Evolutionary conservation across 1,139 yeast genomes (phyloP), one percentile per base, ranked within the genome.

Genomic region (Geotrichum australiense): DNA sequence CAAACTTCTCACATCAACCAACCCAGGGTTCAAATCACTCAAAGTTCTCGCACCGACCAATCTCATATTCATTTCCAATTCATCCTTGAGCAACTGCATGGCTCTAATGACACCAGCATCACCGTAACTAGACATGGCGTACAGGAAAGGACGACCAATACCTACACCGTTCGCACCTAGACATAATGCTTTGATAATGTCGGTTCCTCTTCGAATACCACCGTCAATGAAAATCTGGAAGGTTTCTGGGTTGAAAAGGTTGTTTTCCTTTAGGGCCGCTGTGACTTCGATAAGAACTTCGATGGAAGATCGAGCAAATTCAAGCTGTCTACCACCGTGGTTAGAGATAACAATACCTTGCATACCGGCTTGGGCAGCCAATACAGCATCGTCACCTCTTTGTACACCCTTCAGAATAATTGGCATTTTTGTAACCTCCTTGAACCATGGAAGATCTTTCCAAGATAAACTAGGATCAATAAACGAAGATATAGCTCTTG

Each of bases 31-130:
- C 49, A 89, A 68, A 33, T 86, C 80, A 36, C 70, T 73, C 16
- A 89, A 65, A 20, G 69, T 69, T 18, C 75, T 77, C 25, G 75
- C 94, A 33, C 96, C 97, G 39, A 89, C 65, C 39, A 87, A 68
- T 51, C 95, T 71, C 96, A 89, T 85, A 61, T 81, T 78, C 91
- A 86, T 83, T 49, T 74, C 77, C 59, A 89, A 62, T 59, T 89
- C 97, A 47, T 80, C 87, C 56, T 79, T 81, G 52, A 89, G 68
- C 37, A 86, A 65, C 54, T 81, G 87, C 50, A 83, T 79, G 6
- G 94, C 91, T 52, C 74, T 76, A 43, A 69, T 68, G 14, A 87
- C 95, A 47, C 96, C 96, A 6, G 71, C 78, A 49, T 74, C 86
- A 14, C 91, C 91, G 51, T 80, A 81, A 1, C 81, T 70, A 15